Evolutionary conservation across 2,329 filamentous ascomycete species (phyloP).

Genomic region (Sporothrix dimorphospora): DNA sequence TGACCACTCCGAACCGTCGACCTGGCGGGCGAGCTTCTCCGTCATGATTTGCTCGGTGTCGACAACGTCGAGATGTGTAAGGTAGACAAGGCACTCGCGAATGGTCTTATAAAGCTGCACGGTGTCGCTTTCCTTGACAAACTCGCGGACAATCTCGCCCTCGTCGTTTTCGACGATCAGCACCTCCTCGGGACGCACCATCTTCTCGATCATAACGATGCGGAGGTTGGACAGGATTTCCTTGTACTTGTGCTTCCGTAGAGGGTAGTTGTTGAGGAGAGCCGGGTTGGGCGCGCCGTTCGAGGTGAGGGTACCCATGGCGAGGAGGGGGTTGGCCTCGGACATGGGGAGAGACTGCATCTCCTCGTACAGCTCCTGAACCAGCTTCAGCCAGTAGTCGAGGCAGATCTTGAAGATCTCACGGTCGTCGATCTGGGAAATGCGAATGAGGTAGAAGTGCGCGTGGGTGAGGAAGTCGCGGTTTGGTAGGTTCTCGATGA

Average conservation of each 20-base stretch:
- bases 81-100: conserved; percentile 91
- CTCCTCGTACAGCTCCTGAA: conserved; percentile 97
- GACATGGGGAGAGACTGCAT: conserved; percentile 96
- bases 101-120: conserved; percentile 99
- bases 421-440: conserved; percentile 97
- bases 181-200: conserved; percentile 97
- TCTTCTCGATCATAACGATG: conserved; percentile 99
- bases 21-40: conserved; percentile 92
- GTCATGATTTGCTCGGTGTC: conserved; percentile 99
- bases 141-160: conserved; percentile 97
- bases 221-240: conserved; percentile 92
- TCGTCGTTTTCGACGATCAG: conserved; percentile 99
- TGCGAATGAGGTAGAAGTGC: conserved; percentile 96
- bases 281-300: conserved; percentile 83
- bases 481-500: conserved; percentile 95
- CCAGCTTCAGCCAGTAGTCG: conserved; percentile 98
- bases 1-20: conserved; percentile 95
- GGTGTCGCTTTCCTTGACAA: conserved; percentile 98
- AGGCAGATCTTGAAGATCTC: conserved; percentile 99
- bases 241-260: conserved; percentile 97
- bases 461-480: conserved; percentile 92
- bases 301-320: conserved; percentile 74
- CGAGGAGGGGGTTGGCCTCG: conserved; percentile 81
- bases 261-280: conserved; percentile 84
- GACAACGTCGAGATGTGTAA: conserved; percentile 95